Conservation (phyloP, 495 filamentous ascomycete genomes). For the Chaetomium cochliodes region DNA sequence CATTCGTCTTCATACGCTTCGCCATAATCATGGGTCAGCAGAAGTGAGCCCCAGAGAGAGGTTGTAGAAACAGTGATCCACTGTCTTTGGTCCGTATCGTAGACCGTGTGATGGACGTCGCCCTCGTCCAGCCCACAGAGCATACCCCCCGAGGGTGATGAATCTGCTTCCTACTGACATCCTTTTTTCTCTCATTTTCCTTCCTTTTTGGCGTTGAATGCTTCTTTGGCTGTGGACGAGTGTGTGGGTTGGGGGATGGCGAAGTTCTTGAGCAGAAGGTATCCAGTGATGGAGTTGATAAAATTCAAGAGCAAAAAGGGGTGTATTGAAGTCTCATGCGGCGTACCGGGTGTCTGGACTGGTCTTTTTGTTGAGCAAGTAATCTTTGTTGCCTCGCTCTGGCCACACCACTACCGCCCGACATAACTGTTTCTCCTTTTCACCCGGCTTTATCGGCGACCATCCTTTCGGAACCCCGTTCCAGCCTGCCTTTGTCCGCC, state of each 20-base stretch:
- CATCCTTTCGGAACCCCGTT: not conserved
- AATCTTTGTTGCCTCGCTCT: not conserved
- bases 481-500: not conserved
- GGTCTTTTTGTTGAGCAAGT: not conserved
- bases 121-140: not conserved
- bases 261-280: too few species aligned
- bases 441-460: not conserved
- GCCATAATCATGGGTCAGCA: not conserved
- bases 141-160: not conserved
- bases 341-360: not conserved
- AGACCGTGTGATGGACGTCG: not conserved
- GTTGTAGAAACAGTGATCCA: not conserved
- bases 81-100: not conserved
- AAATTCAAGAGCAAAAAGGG: too few species aligned
- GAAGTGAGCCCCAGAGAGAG: not conserved
- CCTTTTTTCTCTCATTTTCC: too few species aligned
- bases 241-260: not conserved
- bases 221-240: not conserved
- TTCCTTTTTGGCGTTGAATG: not conserved
- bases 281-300: too few species aligned
- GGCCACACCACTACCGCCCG: not conserved
- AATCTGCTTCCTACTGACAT: too few species aligned
- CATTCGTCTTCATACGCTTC: not conserved
- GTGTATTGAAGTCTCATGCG: too few species aligned
- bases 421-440: not conserved